Base-by-base conservation (phyloP, 2,329 filamentous ascomycete species). In the Trichoderma brevicompactum region DNA sequence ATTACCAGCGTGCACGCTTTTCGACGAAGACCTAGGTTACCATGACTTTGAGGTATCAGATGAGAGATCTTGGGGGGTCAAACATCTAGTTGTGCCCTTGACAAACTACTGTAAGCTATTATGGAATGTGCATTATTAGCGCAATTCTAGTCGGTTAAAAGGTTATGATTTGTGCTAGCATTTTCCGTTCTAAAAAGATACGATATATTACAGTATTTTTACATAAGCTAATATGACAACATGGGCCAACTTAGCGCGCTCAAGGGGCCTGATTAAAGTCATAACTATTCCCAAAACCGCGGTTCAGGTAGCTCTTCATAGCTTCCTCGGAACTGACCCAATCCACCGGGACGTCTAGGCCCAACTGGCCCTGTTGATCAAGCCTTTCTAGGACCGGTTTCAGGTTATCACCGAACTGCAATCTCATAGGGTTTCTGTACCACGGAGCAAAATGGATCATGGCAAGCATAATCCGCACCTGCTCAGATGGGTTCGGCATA, bases 231-330 rank as follows among this genome's bases (percentile, higher is more conserved):
- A 23, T 23, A 13, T 6, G 19, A 43, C n/a, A 52, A 17, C 6
- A 17, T 0, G 8, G 13, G 15, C 13, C 5, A 7, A 28, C 40
- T 28, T 19, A 17, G 13, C 7, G 12, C 5, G 12, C 48, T 62
- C 59, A 62, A 1, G 59, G 48, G 6, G 38, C 72, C 73, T 88
- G 86, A 64, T 82, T 76, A 70, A 89, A 89, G 71, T 88, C 81
- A 75, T 89, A 89, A 19, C 81, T 83, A 71, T 89, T 89, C 0
- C 86, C 86, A 71, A 85, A 89, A 1, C 79, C 82, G 63, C 85
- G 74, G 53, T 85, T 79, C 68, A 89, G 68, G 71, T 89, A 89
- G 0, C 75, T 74, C 46, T 74, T 72, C 62, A 80, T 64, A 2
- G 80, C 78, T 49, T 81, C 75, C 40, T 81, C 74, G 36, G 76